Evolutionary conservation across 371 early-diverging fungal genomes (phyloP), one percentile per base, ranked within the genome.

Genomic region (Haplosporangium sp.): DNA sequence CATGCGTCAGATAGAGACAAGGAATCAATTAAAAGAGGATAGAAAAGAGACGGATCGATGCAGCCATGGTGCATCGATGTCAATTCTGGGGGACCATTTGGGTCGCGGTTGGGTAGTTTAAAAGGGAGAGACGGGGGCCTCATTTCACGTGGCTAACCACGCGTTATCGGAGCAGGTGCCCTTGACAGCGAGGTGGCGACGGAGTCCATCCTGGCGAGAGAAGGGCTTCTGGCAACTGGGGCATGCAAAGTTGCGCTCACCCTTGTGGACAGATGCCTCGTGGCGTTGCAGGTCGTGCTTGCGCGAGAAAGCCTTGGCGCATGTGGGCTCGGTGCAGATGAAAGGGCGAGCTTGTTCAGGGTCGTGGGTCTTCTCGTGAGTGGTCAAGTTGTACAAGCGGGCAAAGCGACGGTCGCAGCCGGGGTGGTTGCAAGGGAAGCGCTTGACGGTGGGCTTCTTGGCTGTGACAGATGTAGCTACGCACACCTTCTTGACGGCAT

Each of bases 221-320:
- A 93, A 94, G 12, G 84, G 81, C 56, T 87, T 85, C 5, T 80
- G 48, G 79, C 94, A 94, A 36, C 62, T 64, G 29, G 51, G 36
- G 67, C 94, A 93, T 48, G 69, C 67, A 73, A 82, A 89, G 40
- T 83, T 82, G 21, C 89, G 87, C 74, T 89, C 89, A 53, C 86
- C 85, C 52, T 85, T 84, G 68, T 92, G 93, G 38, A 89, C 88
- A 5, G 88, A 86, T 9, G 84, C 83, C 50, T 87, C 73, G 64
- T 95, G 95, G 23, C 96, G 84, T 60, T 91, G 88, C 42, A 94
- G 82, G 74, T 96, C 92, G 55, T 91, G 89, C 59, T 86, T 87
- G 52, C 93, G 86, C 21, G 87, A 86, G 76, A 92, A 93, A 16
- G 84, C 56, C 63, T 87, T 87, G 48, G 48, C 66, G 63, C 92